These are phyloP conservation scores for Ophiostoma himal-ulmi DNA, from an alignment of 2,329 filamentous ascomycete genomes.

Conservation along the genomic window DNA sequence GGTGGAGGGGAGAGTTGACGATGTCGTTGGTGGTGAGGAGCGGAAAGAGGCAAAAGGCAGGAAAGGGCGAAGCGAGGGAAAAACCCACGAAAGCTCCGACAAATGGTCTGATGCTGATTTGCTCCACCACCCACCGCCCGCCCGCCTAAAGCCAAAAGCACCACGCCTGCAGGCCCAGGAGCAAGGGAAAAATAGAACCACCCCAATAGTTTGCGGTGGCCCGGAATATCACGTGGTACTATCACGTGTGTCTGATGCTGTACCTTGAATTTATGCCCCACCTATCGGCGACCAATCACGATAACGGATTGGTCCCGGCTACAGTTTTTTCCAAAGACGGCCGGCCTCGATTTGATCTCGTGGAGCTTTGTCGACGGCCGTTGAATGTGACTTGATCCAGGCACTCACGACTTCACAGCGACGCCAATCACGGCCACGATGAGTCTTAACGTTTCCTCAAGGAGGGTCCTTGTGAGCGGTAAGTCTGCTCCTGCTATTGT, in stretches of 20 bases:
- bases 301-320: background rate
- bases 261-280: background rate
- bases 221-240: conserved; percentile 23
- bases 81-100: conserved; percentile 24
- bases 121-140: conserved; percentile 19
- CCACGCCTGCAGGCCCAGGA: background rate
- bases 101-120: conserved; percentile 29
- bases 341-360: background rate
- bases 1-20: conserved; percentile 11
- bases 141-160: conserved; percentile 12
- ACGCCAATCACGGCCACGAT: conserved; percentile 39
- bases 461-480: conserved; percentile 58
- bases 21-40: conserved; percentile 11
- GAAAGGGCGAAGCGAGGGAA: conserved; percentile 20
- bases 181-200: conserved; percentile 16
- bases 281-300: background rate
- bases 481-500: conserved; percentile 30
- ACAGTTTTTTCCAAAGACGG: conserved; percentile 18
- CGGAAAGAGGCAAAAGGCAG: conserved; percentile 17
- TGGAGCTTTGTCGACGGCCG: conserved; percentile 11
- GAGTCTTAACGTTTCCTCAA: conserved; percentile 59
- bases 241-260: background rate
- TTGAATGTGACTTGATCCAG: background rate
- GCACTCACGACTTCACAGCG: conserved; percentile 13
- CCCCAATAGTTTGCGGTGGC: conserved; percentile 16